Base-by-base conservation (phyloP, 176 grass and related monocot genomes). In the Cenchrus purpureus region DNA sequence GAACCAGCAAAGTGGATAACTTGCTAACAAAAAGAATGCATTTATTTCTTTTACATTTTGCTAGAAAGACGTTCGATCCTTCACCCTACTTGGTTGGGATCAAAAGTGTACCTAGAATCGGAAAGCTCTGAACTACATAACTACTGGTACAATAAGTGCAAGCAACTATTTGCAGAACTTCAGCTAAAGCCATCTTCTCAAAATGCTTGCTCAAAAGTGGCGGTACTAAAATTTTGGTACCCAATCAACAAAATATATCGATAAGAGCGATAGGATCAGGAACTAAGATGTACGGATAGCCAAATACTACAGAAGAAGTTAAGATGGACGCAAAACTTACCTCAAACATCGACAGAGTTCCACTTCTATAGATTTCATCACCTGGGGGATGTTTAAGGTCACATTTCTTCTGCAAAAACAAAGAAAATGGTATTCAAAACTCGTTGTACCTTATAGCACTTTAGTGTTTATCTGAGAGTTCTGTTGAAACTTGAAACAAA, bases 321-420 rank as follows among this genome's bases (percentile, higher is more conserved):
- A 73, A 28, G 65, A 52, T 46, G 71, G 15, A 86, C 28, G 76
- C 45, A 22, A 73, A 87, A 79, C 66, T 87, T 84, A 87, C 97
- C 91, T 99, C 97, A 50, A 99, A 99, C 97, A 99, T 99, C 1
- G 97, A 99, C 15, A 99, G 63, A 12, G 97, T 94, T 75, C 97
- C 94, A 88, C 92, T 92, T 92, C 97, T 93, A 77, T 99, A 99
- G 58, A 99, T 99, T 88, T 99, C 97, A 87, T 99, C 94, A 81
- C 97, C 97, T 44, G 97, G 97, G 12, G 97, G 97, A 71, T 99
- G 97, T 74, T 99, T 99, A 68, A 99, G 91, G 76, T 99, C 97
- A 62, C 97, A 99, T 85, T 99, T 99, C 51, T 87, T 94, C 97
- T 99, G 74, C 60, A 88, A 67, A 76, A 60, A 17, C 32, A 87